Base-by-base conservation (phyloP, 1,139 yeast genomes). In the Insectozyma bohioensis region DNA sequence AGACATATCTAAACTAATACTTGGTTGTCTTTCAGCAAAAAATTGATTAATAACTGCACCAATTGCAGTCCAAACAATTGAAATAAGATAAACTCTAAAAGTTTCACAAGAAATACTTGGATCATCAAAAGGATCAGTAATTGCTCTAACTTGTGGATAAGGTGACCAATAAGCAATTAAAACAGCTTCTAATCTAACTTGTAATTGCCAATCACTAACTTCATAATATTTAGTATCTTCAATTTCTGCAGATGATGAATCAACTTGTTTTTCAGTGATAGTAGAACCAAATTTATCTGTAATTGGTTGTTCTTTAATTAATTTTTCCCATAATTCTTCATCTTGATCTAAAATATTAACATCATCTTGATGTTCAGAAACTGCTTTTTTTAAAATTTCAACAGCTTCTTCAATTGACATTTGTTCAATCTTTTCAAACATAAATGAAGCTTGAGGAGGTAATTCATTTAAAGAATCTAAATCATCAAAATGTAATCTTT, bases 91-190 rank as follows among this genome's bases (percentile, higher is more conserved):
- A 5, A 77, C 75, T 49, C 85, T 66, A 28, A 73, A 44, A 2
- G 85, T 78, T 51, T 80, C 85, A 41, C 66, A 62, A 4, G 76
- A 73, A 23, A 65, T 55, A 4, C 47, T 48, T 3, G 72, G 70
- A 47, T 78, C 80, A 48, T 78, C 83, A 28, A 52, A 56, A 9
- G 80, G 77, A 30, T 69, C 72, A 15, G 77, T 63, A 13, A 76
- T 73, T 4, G 85, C 64, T 42, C 86, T 64, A 2, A 80, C 84
- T 49, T 79, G 85, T 4, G 81, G 76, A 48, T 80, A 80, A 1
- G 84, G 82, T 1, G 84, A 78, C 52, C 70, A 72, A 48, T 61
- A 78, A 29, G 70, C 61, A 32, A 73, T 56, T 31, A 79, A 52
- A 9, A 67, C 68, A 1, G 80, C 80, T 34, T 65, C 63, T 23